These are phyloP conservation scores for Przewalskia tangutica DNA, from an alignment of 257 asterid species.

Conservation along the genomic window DNA sequence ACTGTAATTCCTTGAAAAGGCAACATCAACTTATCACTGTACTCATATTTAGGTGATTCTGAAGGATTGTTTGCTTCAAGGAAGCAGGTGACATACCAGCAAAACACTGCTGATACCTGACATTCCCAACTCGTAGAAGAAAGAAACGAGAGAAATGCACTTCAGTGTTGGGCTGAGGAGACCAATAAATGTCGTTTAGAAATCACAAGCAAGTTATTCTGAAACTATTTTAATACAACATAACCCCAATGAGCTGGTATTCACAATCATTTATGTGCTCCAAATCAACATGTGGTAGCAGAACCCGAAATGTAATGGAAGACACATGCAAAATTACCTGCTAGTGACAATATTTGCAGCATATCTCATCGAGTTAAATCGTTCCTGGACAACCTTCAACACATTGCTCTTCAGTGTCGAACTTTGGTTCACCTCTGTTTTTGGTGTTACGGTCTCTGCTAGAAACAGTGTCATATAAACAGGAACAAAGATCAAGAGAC, in stretches of 20 bases:
- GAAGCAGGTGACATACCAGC: slow-evolving; percentile 41
- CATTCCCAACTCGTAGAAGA: slow-evolving; percentile 93
- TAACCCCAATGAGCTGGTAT: background rate
- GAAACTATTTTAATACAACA: background rate
- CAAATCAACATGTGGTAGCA: background rate
- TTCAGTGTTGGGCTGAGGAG: slow-evolving; percentile 61
- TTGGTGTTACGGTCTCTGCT: slow-evolving; percentile 52
- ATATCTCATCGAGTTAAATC: slow-evolving; percentile 57
- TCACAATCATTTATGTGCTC: background rate
- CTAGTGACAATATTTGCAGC: slow-evolving; percentile 52
- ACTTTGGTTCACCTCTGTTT: slow-evolving; percentile 19
- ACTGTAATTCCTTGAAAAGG: background rate
- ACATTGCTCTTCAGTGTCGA: slow-evolving; percentile 36
- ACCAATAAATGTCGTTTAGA: slow-evolving; percentile 7
- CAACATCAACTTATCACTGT: background rate
- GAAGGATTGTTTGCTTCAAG: background rate
- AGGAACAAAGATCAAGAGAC: slow-evolving; percentile 51
- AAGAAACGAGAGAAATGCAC: slow-evolving; percentile 57
- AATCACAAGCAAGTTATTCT: background rate
- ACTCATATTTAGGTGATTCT: background rate
- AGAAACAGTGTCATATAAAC: slow-evolving; percentile 58
- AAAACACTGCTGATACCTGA: slow-evolving; percentile 76
- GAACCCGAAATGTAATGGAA: background rate
- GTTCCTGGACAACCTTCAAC: slow-evolving; percentile 36
- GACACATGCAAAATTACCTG: slow-evolving; percentile 34